phyloP scores from a whole-genome alignment of 2,329 filamentous ascomycete species.

The Byssochlamys sp. region DNA sequence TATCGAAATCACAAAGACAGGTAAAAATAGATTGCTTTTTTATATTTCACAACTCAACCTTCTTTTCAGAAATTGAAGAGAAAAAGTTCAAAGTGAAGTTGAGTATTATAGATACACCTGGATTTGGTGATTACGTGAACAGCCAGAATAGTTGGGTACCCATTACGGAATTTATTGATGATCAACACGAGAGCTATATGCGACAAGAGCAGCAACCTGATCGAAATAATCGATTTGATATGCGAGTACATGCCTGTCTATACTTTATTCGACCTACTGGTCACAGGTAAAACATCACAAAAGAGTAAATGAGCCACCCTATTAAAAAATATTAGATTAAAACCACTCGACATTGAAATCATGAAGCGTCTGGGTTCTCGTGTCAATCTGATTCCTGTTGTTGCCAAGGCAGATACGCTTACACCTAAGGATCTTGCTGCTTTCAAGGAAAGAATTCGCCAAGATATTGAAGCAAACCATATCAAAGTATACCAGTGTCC shows the following conservation, averaged over 20 bases:
- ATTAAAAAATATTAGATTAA: no score
- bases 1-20: constrained; percentile 99
- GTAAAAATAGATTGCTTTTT: constrained; percentile 99
- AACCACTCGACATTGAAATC: constrained; percentile 97
- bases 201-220: constrained; percentile 98
- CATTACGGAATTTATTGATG: constrained; percentile 98
- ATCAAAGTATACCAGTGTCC: constrained; percentile 99
- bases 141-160: constrained; percentile 99
- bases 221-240: constrained; percentile 96
- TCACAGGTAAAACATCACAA: no score
- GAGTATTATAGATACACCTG: constrained; percentile 96
- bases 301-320: no score
- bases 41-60: constrained; percentile 58
- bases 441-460: constrained; percentile 84
- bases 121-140: constrained; percentile 99
- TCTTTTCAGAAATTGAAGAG: background rate
- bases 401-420: constrained; percentile 96
- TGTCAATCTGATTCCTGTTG: constrained; percentile 95
- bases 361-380: constrained; percentile 98
- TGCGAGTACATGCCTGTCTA: constrained; percentile 93
- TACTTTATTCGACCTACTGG: constrained; percentile 99
- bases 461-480: constrained; percentile 89
- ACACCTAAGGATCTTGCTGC: constrained; percentile 82
- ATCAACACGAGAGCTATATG: constrained; percentile 99
- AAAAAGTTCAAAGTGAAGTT: constrained; percentile 62